Evolutionary conservation across 176 grass and related monocot species (phyloP).

Genomic region (Musa beccarii): DNA sequence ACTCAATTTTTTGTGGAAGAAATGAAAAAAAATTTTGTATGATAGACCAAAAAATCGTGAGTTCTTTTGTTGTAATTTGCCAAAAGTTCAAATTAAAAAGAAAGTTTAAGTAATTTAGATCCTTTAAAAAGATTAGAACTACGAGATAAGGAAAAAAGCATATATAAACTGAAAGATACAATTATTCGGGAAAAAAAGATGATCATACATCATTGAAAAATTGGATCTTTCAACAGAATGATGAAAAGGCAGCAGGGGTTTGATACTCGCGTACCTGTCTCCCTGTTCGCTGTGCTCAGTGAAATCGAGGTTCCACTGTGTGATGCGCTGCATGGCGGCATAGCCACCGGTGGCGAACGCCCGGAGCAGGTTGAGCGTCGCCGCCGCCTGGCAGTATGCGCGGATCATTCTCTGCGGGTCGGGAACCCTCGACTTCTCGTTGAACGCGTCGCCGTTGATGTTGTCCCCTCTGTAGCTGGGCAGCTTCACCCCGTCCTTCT

Average conservation of each 20-base stretch:
- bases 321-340: conserved; percentile 88
- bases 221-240: not conserved
- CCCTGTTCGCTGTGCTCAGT: conserved; percentile 75
- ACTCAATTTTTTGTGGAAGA: not conserved
- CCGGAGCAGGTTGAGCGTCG: conserved; percentile 82
- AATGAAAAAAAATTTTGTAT: not conserved
- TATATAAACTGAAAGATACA: not conserved
- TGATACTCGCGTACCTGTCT: conserved; percentile 43
- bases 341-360: conserved; percentile 86
- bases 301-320: conserved; percentile 95
- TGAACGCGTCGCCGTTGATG: conserved; percentile 74
- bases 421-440: conserved; percentile 66
- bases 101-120: no score
- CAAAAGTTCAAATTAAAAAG: no score
- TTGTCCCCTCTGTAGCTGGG: conserved; percentile 93
- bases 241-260: not conserved
- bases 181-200: not conserved
- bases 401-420: conserved; percentile 82
- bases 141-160: not conserved
- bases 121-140: no score
- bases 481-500: conserved; percentile 70
- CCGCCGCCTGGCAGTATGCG: conserved; percentile 69
- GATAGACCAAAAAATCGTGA: no score
- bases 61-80: no score
- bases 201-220: not conserved